Evolutionary conservation across 2,329 filamentous ascomycete species (phyloP).

Genomic region (Xylaria polymorpha): DNA sequence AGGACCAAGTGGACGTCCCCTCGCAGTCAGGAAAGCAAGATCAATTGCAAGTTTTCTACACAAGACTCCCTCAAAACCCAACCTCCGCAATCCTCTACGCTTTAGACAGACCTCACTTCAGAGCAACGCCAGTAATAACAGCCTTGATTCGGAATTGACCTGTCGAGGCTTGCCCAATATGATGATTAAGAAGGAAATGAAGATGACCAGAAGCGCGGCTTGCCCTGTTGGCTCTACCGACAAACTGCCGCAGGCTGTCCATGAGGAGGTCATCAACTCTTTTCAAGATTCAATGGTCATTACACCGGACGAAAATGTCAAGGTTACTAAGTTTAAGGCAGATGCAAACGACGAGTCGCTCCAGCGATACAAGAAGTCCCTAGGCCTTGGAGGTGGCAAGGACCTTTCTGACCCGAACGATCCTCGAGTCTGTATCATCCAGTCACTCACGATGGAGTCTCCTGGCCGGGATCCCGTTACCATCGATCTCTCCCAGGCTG

Average conservation of each 20-base stretch:
- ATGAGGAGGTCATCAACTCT: conserved; percentile 18
- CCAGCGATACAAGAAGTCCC: conserved; percentile 96
- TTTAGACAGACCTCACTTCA: conserved; percentile 6
- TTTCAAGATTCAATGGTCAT: conserved; percentile 25
- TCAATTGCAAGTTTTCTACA: conserved; percentile 30
- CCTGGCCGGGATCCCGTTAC: conserved; percentile 85
- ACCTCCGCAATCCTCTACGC: conserved; percentile 2
- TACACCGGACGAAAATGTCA: conserved; percentile 27
- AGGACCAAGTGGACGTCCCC: conserved; percentile 26
- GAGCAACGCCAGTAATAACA: conserved; percentile 19
- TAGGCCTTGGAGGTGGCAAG: conserved; percentile 82
- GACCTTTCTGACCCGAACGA: conserved; percentile 82
- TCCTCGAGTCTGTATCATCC: conserved; percentile 91
- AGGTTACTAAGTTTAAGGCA: conserved; percentile 48
- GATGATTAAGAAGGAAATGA: conserved; percentile 29
- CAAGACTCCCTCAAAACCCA: conserved; percentile 20
- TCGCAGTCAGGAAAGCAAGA: conserved; percentile 24
- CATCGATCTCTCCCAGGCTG: conserved; percentile 83
- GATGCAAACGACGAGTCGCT: conserved; percentile 88
- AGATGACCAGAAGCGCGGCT: conserved; percentile 5
- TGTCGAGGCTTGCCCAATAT: conserved; percentile 43
- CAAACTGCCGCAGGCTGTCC: background rate
- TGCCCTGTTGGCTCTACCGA: conserved; percentile 6
- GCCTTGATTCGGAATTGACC: conserved; percentile 44
- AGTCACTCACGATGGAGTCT: conserved; percentile 88